Base-by-base conservation (phyloP, 257 asterid species). In the Capsicum baccatum region DNA sequence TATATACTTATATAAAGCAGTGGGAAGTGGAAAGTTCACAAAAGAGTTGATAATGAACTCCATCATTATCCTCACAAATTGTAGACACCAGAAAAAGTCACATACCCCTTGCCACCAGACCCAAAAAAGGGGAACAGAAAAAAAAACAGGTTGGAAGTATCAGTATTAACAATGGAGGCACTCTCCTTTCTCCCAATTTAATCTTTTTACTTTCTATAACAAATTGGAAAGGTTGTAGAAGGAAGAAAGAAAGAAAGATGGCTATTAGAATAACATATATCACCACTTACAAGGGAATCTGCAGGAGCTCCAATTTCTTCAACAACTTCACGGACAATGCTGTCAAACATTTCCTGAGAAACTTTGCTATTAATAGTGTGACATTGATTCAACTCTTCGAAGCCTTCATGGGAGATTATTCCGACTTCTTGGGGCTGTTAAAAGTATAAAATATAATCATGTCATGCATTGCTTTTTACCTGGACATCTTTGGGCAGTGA, bases 291-390 rank as follows among this genome's bases (percentile, higher is more conserved):
- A 14, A 96, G 94, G 80, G 87, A 79, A 81, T 84, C 80, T 52
- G 92, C 89, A 78, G 98, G 97, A 85, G 95, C 97, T 85, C 98
- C 99, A 87, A 93, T 91, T 91, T 96, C 99, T 93, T 96, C 99
- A 83, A 94, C 98, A 60, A 93, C 98, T 90, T 96, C 99, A 84
- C 97, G 97, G 50, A 88, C 85, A 85, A 96, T 94, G 92, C 98
- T 94, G 85, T 91, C 95, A 84, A 94, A 96, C 99, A 96, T 94
- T 89, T 96, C 98, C 86, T 86, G 92, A 81, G 98, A 92, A 88
- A 89, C 92, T 89, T 88, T 91, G 79, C 70, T 37, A 80, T 91
- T 89, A 88, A 91, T 89, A 57, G 84, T 68, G 88, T 87, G 83
- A 68, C 85, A 84, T 80, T 54, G 85, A n/a, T 79, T 90, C 83